Evolutionary conservation across 108 stramenopile genomes (phyloP).

Genomic region (Fragilaria crotonensis): DNA sequence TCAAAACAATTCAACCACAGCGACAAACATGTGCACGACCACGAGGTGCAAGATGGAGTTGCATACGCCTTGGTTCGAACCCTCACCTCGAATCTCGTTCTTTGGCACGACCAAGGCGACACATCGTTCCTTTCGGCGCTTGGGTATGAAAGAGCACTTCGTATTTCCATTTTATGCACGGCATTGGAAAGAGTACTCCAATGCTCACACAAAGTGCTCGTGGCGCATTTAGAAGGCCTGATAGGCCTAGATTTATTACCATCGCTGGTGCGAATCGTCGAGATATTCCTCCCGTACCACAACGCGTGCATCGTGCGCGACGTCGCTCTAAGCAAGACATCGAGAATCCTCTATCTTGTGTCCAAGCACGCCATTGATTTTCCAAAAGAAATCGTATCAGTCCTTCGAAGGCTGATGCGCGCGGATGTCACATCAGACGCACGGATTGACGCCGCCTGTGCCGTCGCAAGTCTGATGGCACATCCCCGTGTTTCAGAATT

Average conservation of each 20-base stretch:
- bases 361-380: no score
- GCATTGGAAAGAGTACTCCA: not conserved
- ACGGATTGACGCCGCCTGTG: no score
- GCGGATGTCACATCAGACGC: no score
- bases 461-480: no score
- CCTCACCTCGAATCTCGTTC: not conserved
- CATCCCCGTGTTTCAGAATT: no score
- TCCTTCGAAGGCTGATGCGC: no score
- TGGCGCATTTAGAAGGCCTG: not conserved
- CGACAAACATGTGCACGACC: not conserved
- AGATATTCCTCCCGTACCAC: not conserved
- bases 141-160: not conserved
- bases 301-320: not conserved
- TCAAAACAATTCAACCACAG: not conserved
- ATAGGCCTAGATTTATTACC: not conserved
- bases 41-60: not conserved
- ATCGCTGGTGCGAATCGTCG: not conserved
- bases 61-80: not conserved
- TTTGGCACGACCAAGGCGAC: not conserved
- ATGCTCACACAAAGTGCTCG: not conserved
- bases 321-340: not conserved
- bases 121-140: not conserved
- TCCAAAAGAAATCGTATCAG: no score
- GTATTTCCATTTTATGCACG: not conserved
- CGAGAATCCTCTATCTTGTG: not conserved